phyloP scores from a whole-genome alignment of 2,329 filamentous ascomycete species.

The Fusarium liriodendri region DNA sequence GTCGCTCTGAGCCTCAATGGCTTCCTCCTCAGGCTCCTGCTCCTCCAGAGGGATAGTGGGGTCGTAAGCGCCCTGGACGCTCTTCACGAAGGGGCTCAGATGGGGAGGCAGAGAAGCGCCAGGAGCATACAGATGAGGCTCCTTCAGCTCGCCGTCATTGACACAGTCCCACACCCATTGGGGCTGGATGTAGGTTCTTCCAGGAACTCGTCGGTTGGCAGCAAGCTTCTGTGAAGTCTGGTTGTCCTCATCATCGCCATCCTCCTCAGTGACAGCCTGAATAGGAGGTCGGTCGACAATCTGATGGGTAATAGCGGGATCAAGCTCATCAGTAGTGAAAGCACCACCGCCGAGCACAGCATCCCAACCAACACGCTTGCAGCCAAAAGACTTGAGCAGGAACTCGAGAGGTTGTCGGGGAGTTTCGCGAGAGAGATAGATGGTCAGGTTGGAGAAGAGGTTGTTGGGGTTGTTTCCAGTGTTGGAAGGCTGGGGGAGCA shows the following conservation, averaged over 20 bases:
- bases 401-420: conserved; percentile 93
- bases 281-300: conserved; percentile 90
- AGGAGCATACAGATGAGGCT: conserved; percentile 88
- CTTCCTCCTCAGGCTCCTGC: conserved; percentile 89
- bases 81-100: conserved; percentile 94
- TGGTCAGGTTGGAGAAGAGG: conserved; percentile 89
- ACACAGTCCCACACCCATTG: conserved; percentile 99
- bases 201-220: conserved; percentile 82
- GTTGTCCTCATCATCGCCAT: conserved; percentile 65
- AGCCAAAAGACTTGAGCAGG: conserved; percentile 91
- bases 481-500: conserved; percentile 81
- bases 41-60: conserved; percentile 87
- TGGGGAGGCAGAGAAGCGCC: conserved; percentile 92
- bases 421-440: conserved; percentile 94
- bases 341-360: conserved; percentile 89
- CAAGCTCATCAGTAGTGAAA: conserved; percentile 89
- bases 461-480: conserved; percentile 74
- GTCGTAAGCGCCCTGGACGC: conserved; percentile 88
- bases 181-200: conserved; percentile 91
- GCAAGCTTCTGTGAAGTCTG: conserved; percentile 70
- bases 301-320: conserved; percentile 93
- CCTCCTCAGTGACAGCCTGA: conserved; percentile 65
- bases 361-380: conserved; percentile 96
- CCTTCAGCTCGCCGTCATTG: conserved; percentile 90
- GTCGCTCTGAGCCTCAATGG: conserved; percentile 74